These are phyloP conservation scores for Purshia tridentata DNA, from an alignment of 306 rosid genomes.

Conservation along the genomic window DNA sequence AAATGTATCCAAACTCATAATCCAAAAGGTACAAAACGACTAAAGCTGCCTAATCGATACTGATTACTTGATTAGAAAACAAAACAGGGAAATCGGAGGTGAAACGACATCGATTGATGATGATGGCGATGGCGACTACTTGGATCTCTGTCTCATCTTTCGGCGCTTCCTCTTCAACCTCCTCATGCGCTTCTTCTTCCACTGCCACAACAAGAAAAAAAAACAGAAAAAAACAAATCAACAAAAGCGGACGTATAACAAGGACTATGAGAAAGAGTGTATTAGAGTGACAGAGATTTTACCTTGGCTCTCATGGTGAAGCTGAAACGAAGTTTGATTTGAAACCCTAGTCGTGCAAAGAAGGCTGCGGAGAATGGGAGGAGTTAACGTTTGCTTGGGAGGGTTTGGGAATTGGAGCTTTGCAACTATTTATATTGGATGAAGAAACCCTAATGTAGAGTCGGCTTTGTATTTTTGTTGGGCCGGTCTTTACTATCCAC, in stretches of 20 bases:
- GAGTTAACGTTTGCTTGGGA: background rate
- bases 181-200: constrained; percentile 98
- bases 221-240: background rate
- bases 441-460: constrained; percentile 23
- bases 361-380: background rate
- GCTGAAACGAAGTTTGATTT: background rate
- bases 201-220: constrained; percentile 28
- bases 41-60: constrained; percentile 20
- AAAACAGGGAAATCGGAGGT: background rate
- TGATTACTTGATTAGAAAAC: constrained; percentile 12
- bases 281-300: background rate
- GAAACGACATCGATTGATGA: constrained; percentile 7
- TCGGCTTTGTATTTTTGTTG: background rate
- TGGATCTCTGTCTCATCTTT: constrained; percentile 93
- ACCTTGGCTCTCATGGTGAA: constrained; percentile 75
- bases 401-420: background rate
- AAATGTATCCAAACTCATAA: constrained; percentile 25
- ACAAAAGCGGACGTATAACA: background rate
- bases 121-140: constrained; percentile 34
- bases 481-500: background rate
- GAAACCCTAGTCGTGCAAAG: constrained; percentile 14
- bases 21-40: constrained; percentile 11
- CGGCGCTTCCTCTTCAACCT: constrained; percentile 86
- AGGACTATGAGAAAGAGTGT: background rate
- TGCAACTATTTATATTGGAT: constrained; percentile 17